Evolutionary conservation across 768 basidiomycete genomes (phyloP).

Genomic region (Collybiopsis confluens): DNA sequence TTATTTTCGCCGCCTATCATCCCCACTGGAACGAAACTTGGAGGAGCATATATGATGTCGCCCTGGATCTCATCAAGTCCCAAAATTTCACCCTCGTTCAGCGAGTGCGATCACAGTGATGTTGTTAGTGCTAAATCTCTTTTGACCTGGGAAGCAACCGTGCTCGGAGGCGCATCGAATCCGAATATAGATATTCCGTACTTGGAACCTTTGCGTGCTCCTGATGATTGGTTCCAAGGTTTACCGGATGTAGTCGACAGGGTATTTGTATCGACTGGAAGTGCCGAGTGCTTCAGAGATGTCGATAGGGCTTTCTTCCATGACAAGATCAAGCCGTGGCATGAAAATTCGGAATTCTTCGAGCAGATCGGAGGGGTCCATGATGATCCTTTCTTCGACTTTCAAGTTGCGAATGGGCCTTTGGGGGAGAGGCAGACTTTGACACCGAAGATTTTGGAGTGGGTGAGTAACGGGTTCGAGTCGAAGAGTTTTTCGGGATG

Average conservation of each 20-base stretch:
- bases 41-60: constrained; percentile 33
- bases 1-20: constrained; percentile 1
- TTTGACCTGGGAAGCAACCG: too few species aligned
- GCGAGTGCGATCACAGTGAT: constrained; percentile 5
- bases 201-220: constrained; percentile 25
- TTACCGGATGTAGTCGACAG: constrained; percentile 25
- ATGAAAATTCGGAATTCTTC: too few species aligned
- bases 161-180: too few species aligned
- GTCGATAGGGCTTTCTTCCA: constrained; percentile 18
- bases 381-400: too few species aligned
- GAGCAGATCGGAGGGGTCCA: too few species aligned
- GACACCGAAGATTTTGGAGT: too few species aligned
- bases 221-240: constrained; percentile 30
- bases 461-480: too few species aligned
- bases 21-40: constrained; percentile 17
- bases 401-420: too few species aligned
- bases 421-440: too few species aligned
- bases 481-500: too few species aligned
- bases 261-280: constrained; percentile 32
- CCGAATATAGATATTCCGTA: constrained; percentile 15
- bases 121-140: not conserved
- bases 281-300: constrained; percentile 28
- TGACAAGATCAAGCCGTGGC: not conserved
- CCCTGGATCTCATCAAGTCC: constrained; percentile 14
- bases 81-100: constrained; percentile 18